A percentile compares a stretch with the other conserved stretches of the same genome.
Evolutionary conservation across 805 yeast species (phyloP).

Genomic region (Ogataea parapolymorpha): DNA sequence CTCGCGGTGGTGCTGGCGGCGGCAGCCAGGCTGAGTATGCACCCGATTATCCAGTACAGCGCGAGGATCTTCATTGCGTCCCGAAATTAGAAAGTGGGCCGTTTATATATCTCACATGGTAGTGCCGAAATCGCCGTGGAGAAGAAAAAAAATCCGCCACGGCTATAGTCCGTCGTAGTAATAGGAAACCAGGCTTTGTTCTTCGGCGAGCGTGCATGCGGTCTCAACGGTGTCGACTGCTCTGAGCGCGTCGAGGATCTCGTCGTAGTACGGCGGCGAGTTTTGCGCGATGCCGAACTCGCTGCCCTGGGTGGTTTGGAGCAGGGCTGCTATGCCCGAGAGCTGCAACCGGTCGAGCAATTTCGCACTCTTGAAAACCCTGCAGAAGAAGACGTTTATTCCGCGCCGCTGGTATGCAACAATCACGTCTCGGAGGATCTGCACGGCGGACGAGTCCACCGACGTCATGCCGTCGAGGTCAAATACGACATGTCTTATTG

Average conservation of each 20-base stretch:
- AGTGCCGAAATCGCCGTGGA: slow-evolving; percentile 9
- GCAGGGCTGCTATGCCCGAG: slow-evolving; percentile 52
- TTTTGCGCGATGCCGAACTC: slow-evolving; percentile 32
- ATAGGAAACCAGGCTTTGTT: slow-evolving; percentile 14
- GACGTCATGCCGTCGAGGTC: slow-evolving; percentile 81
- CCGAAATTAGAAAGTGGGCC: not conserved
- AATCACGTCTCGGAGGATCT: slow-evolving; percentile 62
- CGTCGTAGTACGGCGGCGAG: slow-evolving; percentile 42
- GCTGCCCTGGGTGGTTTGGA: slow-evolving; percentile 23
- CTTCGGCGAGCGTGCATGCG: slow-evolving; percentile 17
- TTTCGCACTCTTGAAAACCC: slow-evolving; percentile 48
- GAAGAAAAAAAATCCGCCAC: not conserved
- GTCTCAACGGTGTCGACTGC: slow-evolving; percentile 38
- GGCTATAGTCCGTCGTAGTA: slow-evolving; percentile 3
- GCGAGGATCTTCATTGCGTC: slow-evolving; percentile 1
- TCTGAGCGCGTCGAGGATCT: slow-evolving; percentile 56
- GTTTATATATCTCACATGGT: not conserved
- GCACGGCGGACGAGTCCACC: slow-evolving; percentile 78
- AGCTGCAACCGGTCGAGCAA: slow-evolving; percentile 48
- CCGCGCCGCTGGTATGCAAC: slow-evolving; percentile 49
- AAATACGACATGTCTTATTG: slow-evolving; percentile 56
- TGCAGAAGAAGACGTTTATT: slow-evolving; percentile 56
- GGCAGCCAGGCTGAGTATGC: not conserved
- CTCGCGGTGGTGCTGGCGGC: not conserved
- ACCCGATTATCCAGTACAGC: slow-evolving; percentile 4